Evolutionary conservation across 1,139 yeast genomes (phyloP).

Genomic region (Geotrichum siamense): DNA sequence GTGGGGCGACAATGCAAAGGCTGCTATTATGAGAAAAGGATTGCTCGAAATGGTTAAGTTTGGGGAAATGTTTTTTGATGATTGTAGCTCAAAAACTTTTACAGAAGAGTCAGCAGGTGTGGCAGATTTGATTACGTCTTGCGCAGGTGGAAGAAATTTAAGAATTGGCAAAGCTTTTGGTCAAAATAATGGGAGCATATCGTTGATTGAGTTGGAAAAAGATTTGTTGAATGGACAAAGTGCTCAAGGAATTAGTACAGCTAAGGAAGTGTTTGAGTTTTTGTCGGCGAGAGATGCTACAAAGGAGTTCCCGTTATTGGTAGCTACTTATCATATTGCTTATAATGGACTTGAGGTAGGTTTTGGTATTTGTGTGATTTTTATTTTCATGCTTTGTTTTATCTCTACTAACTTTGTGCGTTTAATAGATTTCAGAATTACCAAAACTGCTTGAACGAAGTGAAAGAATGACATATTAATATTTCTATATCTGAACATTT

Average conservation of each 20-base stretch:
- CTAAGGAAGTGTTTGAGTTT: conserved; percentile 83
- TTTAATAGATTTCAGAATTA: not conserved
- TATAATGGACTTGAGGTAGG: conserved; percentile 44
- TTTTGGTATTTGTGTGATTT: not conserved
- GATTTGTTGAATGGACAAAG: conserved; percentile 84
- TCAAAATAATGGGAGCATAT: conserved; percentile 48
- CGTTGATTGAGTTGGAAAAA: conserved; percentile 74
- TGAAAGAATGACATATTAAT: not conserved
- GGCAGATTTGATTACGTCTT: conserved; percentile 92
- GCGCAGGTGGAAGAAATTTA: conserved; percentile 94
- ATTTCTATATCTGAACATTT: too few relatives aligned
- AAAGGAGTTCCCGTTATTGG: conserved; percentile 79
- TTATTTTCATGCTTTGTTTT: not conserved
- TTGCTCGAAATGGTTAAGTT: conserved; percentile 79
- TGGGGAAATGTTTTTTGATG: conserved; percentile 67
- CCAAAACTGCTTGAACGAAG: not conserved
- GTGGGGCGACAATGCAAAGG: conserved; percentile 97
- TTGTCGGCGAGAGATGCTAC: conserved; percentile 52
- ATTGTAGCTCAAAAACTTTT: conserved; percentile 67
- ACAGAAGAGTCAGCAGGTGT: conserved; percentile 94
- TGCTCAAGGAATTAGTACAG: conserved; percentile 87
- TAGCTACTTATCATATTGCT: conserved; percentile 74
- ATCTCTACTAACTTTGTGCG: not conserved
- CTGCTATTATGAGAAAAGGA: conserved; percentile 94
- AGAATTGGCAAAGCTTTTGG: conserved; percentile 62